Conservation (phyloP, 345 rosid genomes). For the Stellera chamaejasme region DNA sequence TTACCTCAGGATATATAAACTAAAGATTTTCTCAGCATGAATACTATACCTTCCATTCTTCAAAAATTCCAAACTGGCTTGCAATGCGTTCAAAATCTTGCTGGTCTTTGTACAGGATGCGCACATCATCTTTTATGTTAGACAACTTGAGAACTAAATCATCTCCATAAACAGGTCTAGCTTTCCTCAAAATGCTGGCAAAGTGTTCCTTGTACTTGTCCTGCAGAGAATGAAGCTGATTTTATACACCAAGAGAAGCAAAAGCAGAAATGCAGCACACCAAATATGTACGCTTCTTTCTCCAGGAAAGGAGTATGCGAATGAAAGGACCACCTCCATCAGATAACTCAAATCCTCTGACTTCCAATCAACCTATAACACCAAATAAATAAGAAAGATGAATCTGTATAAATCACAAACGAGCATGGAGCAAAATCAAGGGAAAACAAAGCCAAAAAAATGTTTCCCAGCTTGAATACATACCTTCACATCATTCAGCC, state of each 20-base stretch:
- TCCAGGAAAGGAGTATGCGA: no score
- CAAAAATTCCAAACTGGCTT: slow-evolving; percentile 78
- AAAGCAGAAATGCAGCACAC: slow-evolving; percentile 6
- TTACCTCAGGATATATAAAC: not conserved
- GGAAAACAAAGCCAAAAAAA: slow-evolving; percentile 2
- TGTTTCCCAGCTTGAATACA: not conserved
- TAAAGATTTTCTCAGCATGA: not conserved
- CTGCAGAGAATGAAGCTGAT: slow-evolving; percentile 30
- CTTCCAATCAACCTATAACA: slow-evolving; percentile 81
- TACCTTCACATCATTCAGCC: slow-evolving; percentile 84
- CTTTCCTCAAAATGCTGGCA: slow-evolving; percentile 56
- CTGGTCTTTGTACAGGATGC: slow-evolving; percentile 64
- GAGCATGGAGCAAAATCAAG: slow-evolving; percentile 9
- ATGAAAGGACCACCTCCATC: slow-evolving; percentile 45
- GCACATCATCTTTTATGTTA: slow-evolving; percentile 61
- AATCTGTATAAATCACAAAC: slow-evolving; percentile 6
- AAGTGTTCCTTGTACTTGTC: slow-evolving; percentile 58
- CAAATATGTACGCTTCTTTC: not conserved
- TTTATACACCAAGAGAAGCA: slow-evolving; percentile 1
- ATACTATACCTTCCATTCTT: slow-evolving; percentile 85
- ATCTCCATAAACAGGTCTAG: slow-evolving; percentile 54
- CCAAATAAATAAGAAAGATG: slow-evolving; percentile 13
- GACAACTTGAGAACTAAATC: slow-evolving; percentile 61
- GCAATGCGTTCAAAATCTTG: slow-evolving; percentile 72
- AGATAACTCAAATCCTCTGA: slow-evolving; percentile 81